Conservation (phyloP, 1,139 yeast species). For the Geotrichum siamense region DNA sequence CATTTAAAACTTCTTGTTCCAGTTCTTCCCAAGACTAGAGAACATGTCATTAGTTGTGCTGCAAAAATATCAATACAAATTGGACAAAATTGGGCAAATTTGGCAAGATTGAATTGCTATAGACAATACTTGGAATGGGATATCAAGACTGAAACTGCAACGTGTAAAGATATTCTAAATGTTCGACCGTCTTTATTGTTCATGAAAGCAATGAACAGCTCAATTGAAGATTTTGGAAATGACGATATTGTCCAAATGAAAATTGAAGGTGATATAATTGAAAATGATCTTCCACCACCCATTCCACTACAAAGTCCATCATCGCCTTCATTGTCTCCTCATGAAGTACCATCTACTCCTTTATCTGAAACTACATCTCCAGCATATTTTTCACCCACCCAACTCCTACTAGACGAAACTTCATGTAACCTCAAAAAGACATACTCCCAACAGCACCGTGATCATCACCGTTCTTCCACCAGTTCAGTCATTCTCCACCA, state of each 20-base stretch:
- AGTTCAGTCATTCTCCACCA: neutral
- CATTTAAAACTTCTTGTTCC: constrained; percentile 47
- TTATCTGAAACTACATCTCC: neutral
- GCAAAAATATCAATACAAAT: constrained; percentile 44
- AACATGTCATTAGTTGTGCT: constrained; percentile 40
- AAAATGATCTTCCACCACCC: no score
- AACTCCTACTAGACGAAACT: neutral
- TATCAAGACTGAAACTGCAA: constrained; percentile 26
- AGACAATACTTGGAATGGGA: constrained; percentile 37
- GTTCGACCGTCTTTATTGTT: neutral
- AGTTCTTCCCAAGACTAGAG: constrained; percentile 45
- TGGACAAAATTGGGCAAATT: constrained; percentile 50
- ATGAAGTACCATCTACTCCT: neutral
- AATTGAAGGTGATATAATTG: no score
- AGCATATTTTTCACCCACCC: neutral
- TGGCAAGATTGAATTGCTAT: constrained; percentile 41
- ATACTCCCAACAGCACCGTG: neutral
- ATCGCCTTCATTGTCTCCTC: neutral
- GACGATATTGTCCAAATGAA: neutral
- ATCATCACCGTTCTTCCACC: neutral
- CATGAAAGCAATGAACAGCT: constrained; percentile 2
- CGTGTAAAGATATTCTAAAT: constrained; percentile 14
- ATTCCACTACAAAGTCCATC: neutral
- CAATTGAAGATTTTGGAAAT: neutral
- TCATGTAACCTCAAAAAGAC: neutral